Percentiles rank a stretch among this genome's conserved stretches.
Evolutionary conservation across 108 stramenopile species (phyloP).

Genomic region (Fistulifera solaris): DNA sequence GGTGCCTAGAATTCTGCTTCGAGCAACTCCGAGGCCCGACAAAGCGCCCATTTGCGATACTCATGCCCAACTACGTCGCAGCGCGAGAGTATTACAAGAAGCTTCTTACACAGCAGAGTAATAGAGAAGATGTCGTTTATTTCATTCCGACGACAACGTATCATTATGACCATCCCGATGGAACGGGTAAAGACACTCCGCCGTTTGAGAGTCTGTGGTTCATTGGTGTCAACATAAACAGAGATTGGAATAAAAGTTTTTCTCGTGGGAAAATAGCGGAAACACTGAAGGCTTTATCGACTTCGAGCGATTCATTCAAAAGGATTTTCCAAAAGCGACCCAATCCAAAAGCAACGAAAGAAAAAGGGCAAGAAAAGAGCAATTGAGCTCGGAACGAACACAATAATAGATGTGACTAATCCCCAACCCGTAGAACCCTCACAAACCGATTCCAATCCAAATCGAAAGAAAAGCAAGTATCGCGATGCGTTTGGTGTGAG

Average conservation of each 20-base stretch:
- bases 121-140: slow-evolving; percentile 38
- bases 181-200: slow-evolving; percentile 64
- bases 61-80: slow-evolving; percentile 86
- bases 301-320: too few species aligned
- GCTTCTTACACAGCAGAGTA: neutral
- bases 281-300: too few species aligned
- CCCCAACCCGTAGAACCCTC: too few species aligned
- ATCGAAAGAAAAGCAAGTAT: too few species aligned
- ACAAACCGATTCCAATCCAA: too few species aligned
- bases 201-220: slow-evolving; percentile 83
- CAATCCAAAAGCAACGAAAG: slow-evolving; percentile 9
- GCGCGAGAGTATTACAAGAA: slow-evolving; percentile 48
- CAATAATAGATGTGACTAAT: too few species aligned
- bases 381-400: neutral
- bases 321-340: neutral
- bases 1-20: slow-evolving; percentile 59
- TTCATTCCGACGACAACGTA: slow-evolving; percentile 52
- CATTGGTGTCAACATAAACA: slow-evolving; percentile 26
- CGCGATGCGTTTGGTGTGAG: too few species aligned
- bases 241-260: too few species aligned
- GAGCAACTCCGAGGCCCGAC: slow-evolving; percentile 15
- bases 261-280: too few species aligned
- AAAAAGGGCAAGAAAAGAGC: slow-evolving; percentile 20
- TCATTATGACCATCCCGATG: slow-evolving; percentile 79
- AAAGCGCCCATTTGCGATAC: slow-evolving; percentile 55